Base-by-base conservation (phyloP, 306 rosid genomes). In the Cicer arietinum region DNA sequence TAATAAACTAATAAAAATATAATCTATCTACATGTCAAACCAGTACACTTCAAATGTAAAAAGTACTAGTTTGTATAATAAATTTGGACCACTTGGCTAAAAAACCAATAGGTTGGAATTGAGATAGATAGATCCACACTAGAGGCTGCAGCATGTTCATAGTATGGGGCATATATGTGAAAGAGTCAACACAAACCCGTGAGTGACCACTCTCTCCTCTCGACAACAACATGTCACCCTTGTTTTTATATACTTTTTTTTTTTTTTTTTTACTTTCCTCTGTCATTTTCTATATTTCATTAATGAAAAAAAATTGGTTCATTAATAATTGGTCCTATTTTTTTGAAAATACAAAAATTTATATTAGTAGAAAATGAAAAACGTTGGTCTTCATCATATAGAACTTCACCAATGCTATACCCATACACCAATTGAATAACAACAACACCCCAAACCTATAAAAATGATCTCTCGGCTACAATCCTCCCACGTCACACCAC, bases 111-210 rank as follows among this genome's bases (percentile, higher is more conserved):
- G 30, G 30, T 25, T 25, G 30, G 30, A 25, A 25, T 25, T 25
- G 30, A 1, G 30, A 25, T 25, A 25, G 30, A 25, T 25, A 25
- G 30, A 12, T 30, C 30, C 13, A 40, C 17, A 52, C 30, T 25
- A 25, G 30, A 25, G 30, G 30, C 30, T 2, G 18, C 45, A 18
- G 7, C 8, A 56, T 43, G 53, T 57, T 71, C 45, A 44, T 71
- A 30, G 42, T 43, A 51, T 63, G 60, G 60, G 69, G 16, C 59
- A 17, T 76, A 44, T 47, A 47, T 43, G 37, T 54, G 47, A 79
- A 73, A 73, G 85, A 85, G 75, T 90, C 96, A 89, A 90, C 88
- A 66, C 88, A 86, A 89, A 86, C 95, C 95, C 98, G 98, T 90
- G 96, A 92, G 97, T 90, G 96, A 93, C 82, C 77, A 40, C 78